Percentiles rank a stretch among this genome's conserved stretches.
Evolutionary conservation across 2,329 filamentous ascomycete genomes (phyloP).

Genomic region (Sarocladium kiliense): DNA sequence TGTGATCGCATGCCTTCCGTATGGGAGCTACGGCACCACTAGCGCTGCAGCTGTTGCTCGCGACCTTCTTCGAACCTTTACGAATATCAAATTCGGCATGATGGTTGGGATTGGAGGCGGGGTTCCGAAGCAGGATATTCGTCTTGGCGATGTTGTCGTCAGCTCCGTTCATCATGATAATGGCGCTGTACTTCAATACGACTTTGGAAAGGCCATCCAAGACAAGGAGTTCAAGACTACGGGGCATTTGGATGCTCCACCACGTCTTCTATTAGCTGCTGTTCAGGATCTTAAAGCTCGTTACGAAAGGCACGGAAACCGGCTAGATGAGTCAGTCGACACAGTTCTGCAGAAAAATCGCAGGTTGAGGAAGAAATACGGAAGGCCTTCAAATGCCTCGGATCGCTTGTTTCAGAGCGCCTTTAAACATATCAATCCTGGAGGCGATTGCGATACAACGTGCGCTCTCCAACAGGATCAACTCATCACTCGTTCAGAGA

Average conservation of each 20-base stretch:
- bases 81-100: conserved; percentile 22
- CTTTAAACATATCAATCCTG: neutral
- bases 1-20: conserved; percentile 24
- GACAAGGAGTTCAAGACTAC: conserved; percentile 9
- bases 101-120: conserved; percentile 30
- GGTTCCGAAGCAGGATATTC: conserved; percentile 22
- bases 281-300: conserved; percentile 4
- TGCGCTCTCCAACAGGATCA: neutral
- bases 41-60: conserved; percentile 21
- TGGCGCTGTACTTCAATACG: conserved; percentile 12
- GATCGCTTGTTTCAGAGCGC: conserved; percentile 3
- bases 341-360: conserved; percentile 5
- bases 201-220: conserved; percentile 13
- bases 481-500: neutral
- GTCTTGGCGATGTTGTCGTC: conserved; percentile 19
- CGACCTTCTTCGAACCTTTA: conserved; percentile 24
- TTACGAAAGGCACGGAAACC: conserved; percentile 17
- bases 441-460: neutral
- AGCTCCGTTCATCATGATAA: conserved; percentile 8
- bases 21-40: conserved; percentile 20
- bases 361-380: conserved; percentile 7
- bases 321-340: conserved; percentile 9
- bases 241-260: neutral
- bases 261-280: neutral
- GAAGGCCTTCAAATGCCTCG: neutral